Percentiles rank a stretch among this genome's conserved stretches.
These are phyloP conservation scores for Carex arenaria DNA, from an alignment of 202 grass and related monocot genomes.

Conservation along the genomic window DNA sequence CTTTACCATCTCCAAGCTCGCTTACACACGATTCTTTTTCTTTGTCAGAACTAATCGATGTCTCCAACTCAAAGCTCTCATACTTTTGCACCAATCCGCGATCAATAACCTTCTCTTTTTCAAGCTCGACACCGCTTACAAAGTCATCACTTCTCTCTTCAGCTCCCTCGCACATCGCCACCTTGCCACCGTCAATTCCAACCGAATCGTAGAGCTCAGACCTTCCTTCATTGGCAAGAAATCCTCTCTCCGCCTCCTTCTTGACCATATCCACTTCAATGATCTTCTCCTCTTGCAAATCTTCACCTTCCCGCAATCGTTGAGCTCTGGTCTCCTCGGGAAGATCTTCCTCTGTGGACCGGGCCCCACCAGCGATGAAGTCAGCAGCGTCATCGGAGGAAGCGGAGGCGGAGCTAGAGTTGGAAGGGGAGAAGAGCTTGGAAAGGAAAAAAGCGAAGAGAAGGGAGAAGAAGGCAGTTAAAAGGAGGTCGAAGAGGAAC, in stretches of 20 bases:
- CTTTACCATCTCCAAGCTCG: neutral
- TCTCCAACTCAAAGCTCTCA: conserved; percentile 6
- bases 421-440: conserved; percentile 42
- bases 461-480: conserved; percentile 58
- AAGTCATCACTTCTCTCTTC: conserved; percentile 29
- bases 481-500: conserved; percentile 64
- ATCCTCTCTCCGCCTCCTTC: neutral
- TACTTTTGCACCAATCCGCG: conserved; percentile 20
- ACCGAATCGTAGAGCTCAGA: neutral
- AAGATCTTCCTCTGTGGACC: conserved; percentile 14
- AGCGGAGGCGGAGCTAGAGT: neutral
- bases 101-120: conserved; percentile 7
- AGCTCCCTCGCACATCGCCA: neutral
- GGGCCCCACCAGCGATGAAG: neutral
- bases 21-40: conserved; percentile 8
- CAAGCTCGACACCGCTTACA: conserved; percentile 22
- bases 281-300: conserved; percentile 34
- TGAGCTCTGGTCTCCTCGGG: neutral
- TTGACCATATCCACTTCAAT: conserved; percentile 39
- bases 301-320: conserved; percentile 24
- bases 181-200: neutral
- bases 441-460: conserved; percentile 63
- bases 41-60: conserved; percentile 25
- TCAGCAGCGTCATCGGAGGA: neutral
- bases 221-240: conserved; percentile 5